Evolutionary conservation across 768 basidiomycete genomes (phyloP), one percentile per base, ranked within the genome.

Genomic region (Lepiota venenata): DNA sequence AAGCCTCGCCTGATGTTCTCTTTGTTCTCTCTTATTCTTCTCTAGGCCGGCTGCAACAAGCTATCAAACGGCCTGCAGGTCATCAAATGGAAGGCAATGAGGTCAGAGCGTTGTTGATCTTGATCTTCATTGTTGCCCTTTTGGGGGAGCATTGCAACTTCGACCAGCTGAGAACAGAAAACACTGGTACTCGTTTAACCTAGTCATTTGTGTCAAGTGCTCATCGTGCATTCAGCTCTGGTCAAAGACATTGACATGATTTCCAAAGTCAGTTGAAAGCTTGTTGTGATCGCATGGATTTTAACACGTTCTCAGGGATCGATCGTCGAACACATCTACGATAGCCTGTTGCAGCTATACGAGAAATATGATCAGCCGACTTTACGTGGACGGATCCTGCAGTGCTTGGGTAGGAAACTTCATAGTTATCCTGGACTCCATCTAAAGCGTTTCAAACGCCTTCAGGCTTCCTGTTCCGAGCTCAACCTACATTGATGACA

Each of bases 401-500:
- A 92, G 61, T 96, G 93, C 64, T 72, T 98, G 25, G 96, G 93
- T 93, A 57, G 27, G 79, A 63, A 16, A 35, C 12, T 36, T 27
- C 1, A 44, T 37, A 37, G 6, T 46, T 29, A 9, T 29, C 36
- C 18, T 36, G 21, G 43, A 8, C 39, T 46, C 12, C 59, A 16
- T 11, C 41, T 11, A 40, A 50, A 27, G 52, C 25, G 56, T 29
- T 48, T 27, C 25, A 25, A 25, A 25, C 25, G 14, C 22, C 20
- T 10, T 32, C 57, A 93, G 93, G 96, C 10, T 97, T 91, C 68
- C 71, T 99, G 4, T 98, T 93, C 73, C 86, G 93, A 21, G 86
- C 93, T 4, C 90, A 95, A 61, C 96, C 97, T 2, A 87, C 87
- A 0, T 71, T 98, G 55, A 94, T 99, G 86, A 91, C 90, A 0